Percentiles rank a stretch among this genome's conserved stretches.
phyloP scores from a whole-genome alignment of 139 green algal species.

The Marvania coccoides region DNA sequence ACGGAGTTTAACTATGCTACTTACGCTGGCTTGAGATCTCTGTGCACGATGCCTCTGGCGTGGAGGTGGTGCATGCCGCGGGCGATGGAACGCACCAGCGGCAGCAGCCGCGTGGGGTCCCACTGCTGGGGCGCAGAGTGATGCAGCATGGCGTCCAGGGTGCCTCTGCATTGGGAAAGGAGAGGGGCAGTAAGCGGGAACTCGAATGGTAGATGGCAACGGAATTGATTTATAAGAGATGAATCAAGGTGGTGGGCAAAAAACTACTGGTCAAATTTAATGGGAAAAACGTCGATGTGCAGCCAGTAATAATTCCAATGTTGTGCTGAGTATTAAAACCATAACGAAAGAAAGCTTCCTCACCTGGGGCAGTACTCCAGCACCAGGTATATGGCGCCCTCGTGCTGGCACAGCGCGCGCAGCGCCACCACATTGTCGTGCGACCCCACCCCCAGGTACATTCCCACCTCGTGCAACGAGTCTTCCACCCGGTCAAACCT shows the following conservation, averaged over 20 bases:
- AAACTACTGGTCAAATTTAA: background rate
- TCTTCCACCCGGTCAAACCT: constrained; percentile 6
- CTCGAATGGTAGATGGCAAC: background rate
- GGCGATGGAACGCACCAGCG: constrained; percentile 23
- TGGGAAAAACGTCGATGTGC: background rate
- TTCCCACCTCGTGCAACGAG: constrained; percentile 23
- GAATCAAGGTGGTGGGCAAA: background rate
- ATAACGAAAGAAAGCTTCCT: background rate
- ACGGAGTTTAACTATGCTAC: background rate
- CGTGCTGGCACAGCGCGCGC: constrained; percentile 25
- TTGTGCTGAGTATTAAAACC: too few relatives aligned
- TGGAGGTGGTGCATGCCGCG: constrained; percentile 32
- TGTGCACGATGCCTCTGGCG: constrained; percentile 37
- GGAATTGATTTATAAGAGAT: background rate
- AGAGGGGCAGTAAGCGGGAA: background rate
- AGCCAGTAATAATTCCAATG: too few relatives aligned
- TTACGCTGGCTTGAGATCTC: constrained; percentile 49
- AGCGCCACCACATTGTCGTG: constrained; percentile 41
- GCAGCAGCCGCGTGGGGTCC: constrained; percentile 28
- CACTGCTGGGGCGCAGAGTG: constrained; percentile 10
- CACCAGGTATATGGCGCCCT: constrained; percentile 29
- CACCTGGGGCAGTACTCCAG: constrained; percentile 44
- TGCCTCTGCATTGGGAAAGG: constrained; percentile 1
- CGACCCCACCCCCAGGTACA: constrained; percentile 30
- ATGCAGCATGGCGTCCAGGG: constrained; percentile 35